Conservation (phyloP, 164 flowering plant species). For the Vitis labrusca region DNA sequence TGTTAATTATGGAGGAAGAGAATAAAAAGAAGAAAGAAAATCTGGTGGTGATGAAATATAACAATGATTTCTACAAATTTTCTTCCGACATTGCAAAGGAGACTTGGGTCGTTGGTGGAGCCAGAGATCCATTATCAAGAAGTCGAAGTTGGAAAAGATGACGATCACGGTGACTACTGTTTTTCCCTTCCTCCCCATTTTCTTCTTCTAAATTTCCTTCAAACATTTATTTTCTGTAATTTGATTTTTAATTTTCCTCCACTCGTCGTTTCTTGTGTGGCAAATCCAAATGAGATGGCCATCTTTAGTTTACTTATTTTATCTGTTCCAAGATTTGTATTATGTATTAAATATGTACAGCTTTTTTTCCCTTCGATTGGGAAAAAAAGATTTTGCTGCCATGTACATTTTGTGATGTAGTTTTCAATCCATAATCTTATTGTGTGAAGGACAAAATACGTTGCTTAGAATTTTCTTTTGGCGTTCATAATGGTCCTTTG, state of each 20-base stretch:
- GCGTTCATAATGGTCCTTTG: background rate
- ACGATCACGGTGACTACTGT: background rate
- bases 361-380: conserved; percentile 2
- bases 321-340: background rate
- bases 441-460: too few species aligned
- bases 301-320: background rate
- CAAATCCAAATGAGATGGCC: background rate
- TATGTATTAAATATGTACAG: conserved; percentile 16
- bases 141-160: conserved; percentile 86
- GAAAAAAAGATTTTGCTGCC: conserved; percentile 20
- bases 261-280: background rate
- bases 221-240: background rate
- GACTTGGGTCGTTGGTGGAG: conserved; percentile 77
- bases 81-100: conserved; percentile 81
- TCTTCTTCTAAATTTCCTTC: background rate
- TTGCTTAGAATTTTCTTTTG: background rate
- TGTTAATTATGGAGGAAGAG: conserved; percentile 41
- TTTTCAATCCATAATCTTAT: background rate
- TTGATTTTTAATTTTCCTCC: background rate
- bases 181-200: background rate
- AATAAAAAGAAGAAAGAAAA: conserved; percentile 33
- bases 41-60: conserved; percentile 57
- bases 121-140: conserved; percentile 58
- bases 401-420: conserved; percentile 11
- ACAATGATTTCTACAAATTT: conserved; percentile 60